Evolutionary conservation across 441 rosid genomes (phyloP), one percentile per base, ranked within the genome.

Genomic region (Adansonia rubrostipa): DNA sequence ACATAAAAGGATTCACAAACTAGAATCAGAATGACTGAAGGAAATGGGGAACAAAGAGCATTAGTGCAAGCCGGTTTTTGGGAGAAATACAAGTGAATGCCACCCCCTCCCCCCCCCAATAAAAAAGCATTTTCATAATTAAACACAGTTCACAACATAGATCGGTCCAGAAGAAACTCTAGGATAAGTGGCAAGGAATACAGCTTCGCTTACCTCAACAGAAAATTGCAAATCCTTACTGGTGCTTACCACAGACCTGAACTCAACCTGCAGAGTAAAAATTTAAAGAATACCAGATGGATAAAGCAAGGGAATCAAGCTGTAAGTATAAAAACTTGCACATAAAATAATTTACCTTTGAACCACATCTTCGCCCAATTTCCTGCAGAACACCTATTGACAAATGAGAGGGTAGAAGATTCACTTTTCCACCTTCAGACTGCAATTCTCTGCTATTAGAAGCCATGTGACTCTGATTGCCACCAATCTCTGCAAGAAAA

Each of bases 211-310:
- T 58, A 92, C 99, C 99, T 96, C 99, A 19, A 93, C 92, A 71
- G 98, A 92, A 87, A 96, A 96, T 76, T 91, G 96, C 87, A 96
- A 87, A 87, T 96, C 98, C 83, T 89, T 92, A 79, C 96, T 93
- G 78, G 96, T 93, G 86, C 93, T 89, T 77, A 93, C 87, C 76
- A 94, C 89, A 50, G 95, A 71, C 80, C 88, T 93, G 87, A 93
- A 96, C 84, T 96, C 98, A 63, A 96, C 95, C 98, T 96, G 85
- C 81, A 87, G 24, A 51, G 77, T 63, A 82, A 22, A 62, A 71
- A 36, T 60, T 62, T 15, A 79, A 24, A 36, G 20, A 71, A 73
- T 53, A 66, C 48, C 33, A 82, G 45, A 82, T 78, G 36, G 48
- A 45, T 19, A 4, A 68, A 15, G 28, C 36, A 81, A 71, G 33